phyloP scores from a whole-genome alignment of 2,329 filamentous ascomycete species.

The Seiridium cupressi region DNA sequence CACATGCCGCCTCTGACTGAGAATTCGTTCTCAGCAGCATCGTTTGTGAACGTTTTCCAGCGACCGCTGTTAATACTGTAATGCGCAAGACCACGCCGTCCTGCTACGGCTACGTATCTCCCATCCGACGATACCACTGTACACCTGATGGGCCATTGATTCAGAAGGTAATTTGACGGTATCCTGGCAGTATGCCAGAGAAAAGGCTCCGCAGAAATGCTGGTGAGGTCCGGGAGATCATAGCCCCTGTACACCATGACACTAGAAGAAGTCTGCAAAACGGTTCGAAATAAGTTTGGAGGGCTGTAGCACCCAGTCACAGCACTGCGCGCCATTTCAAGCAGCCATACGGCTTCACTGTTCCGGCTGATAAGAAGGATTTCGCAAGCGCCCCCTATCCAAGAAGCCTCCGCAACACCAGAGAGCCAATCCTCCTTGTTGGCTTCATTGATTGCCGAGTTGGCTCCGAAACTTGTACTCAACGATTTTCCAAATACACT shows the following conservation, averaged over 20 bases:
- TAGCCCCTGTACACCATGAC: conserved; percentile 94
- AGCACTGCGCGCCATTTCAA: conserved; percentile 95
- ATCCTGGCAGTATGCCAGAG: conserved; percentile 94
- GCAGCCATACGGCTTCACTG: conserved; percentile 77
- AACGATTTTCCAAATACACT: conserved; percentile 94
- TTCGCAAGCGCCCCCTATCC: conserved; percentile 86
- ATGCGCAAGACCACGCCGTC: conserved; percentile 84
- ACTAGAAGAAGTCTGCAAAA: conserved; percentile 83
- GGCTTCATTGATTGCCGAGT: conserved; percentile 58
- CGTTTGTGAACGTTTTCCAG: conserved; percentile 91
- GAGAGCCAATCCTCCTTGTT: conserved; percentile 85
- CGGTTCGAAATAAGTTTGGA: conserved; percentile 83
- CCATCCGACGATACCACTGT: conserved; percentile 89
- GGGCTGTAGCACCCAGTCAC: conserved; percentile 88
- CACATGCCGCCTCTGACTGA: conserved; percentile 95
- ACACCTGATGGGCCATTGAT: conserved; percentile 90
- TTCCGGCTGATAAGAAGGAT: conserved; percentile 70
- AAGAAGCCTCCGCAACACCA: conserved; percentile 74
- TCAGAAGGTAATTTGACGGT: conserved; percentile 77
- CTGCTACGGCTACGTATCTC: conserved; percentile 94
- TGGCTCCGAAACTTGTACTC: conserved; percentile 77
- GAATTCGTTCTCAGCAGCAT: conserved; percentile 82
- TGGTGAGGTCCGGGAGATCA: conserved; percentile 84
- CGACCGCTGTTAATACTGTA: conserved; percentile 92
- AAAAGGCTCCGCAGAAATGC: conserved; percentile 86